phyloP scores from a whole-genome alignment of 768 basidiomycete genomes.

The Crepidotus variabilis region DNA sequence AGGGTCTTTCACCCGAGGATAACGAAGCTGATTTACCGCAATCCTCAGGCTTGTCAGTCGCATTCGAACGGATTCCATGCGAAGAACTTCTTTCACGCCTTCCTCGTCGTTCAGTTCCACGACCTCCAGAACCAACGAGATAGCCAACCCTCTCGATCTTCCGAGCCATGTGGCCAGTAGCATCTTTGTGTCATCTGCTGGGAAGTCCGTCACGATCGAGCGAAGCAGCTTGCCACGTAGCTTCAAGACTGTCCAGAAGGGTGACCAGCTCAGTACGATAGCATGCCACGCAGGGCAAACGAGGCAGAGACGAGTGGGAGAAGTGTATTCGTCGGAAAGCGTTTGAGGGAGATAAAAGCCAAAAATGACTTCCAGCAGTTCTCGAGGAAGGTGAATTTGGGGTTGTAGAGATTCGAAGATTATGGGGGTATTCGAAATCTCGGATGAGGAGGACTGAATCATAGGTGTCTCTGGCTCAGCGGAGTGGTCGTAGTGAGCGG shows the following conservation, averaged over 20 bases:
- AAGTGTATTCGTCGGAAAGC: neutral
- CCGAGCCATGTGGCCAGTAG: neutral
- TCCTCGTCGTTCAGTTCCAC: neutral
- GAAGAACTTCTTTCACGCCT: neutral
- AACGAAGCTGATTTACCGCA: neutral
- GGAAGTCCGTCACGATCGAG: neutral
- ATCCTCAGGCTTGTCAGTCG: neutral
- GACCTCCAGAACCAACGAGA: neutral
- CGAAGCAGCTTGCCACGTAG: neutral
- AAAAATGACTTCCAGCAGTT: neutral
- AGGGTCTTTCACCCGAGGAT: neutral
- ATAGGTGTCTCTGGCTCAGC: too few species aligned
- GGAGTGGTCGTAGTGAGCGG: too few species aligned
- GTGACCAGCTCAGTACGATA: neutral
- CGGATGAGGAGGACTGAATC: too few species aligned
- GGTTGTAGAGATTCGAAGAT: neutral
- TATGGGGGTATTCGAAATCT: too few species aligned
- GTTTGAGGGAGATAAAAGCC: neutral
- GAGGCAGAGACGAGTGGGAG: neutral
- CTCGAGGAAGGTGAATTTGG: neutral
- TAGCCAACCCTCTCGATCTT: neutral
- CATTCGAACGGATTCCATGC: neutral
- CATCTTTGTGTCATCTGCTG: neutral
- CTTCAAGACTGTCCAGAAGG: neutral
- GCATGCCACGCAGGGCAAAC: neutral